Evolutionary conservation across 345 rosid species (phyloP).

Genomic region (Pistacia vera): DNA sequence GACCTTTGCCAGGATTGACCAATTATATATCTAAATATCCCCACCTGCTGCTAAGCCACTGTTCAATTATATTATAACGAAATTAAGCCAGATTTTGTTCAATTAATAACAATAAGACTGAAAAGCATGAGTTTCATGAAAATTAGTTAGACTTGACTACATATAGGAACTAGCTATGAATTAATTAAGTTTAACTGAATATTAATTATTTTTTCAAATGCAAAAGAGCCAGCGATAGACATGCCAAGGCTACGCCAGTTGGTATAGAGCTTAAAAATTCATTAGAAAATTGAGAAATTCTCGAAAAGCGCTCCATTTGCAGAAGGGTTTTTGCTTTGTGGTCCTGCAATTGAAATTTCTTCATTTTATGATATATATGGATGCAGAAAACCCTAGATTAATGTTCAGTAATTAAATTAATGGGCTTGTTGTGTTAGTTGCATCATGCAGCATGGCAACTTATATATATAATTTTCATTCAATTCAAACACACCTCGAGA

Average conservation of each 20-base stretch:
- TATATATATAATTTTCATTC: background rate
- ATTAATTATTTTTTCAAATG: background rate
- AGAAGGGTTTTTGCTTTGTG: background rate
- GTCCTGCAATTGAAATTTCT: background rate
- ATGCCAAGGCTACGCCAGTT: slow-evolving; percentile 9
- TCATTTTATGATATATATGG: background rate
- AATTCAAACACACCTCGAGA: background rate
- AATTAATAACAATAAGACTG: background rate
- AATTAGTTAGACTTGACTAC: background rate
- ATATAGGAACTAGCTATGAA: background rate
- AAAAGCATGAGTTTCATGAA: slow-evolving; percentile 7
- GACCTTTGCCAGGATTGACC: slow-evolving; percentile 17
- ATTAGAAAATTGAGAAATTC: background rate
- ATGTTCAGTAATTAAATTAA: background rate
- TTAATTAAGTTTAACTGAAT: too few species aligned
- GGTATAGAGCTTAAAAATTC: background rate
- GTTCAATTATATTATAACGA: background rate
- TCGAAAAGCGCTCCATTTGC: slow-evolving; percentile 9
- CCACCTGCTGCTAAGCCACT: background rate
- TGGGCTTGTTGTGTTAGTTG: too few species aligned
- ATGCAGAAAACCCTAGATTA: slow-evolving; percentile 4
- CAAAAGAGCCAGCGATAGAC: background rate
- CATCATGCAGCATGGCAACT: slow-evolving; percentile 3
- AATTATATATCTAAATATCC: background rate
- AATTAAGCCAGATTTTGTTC: background rate